Base-by-base conservation (phyloP, 805 yeast genomes). In the Zygosaccharomyces bailii region DNA sequence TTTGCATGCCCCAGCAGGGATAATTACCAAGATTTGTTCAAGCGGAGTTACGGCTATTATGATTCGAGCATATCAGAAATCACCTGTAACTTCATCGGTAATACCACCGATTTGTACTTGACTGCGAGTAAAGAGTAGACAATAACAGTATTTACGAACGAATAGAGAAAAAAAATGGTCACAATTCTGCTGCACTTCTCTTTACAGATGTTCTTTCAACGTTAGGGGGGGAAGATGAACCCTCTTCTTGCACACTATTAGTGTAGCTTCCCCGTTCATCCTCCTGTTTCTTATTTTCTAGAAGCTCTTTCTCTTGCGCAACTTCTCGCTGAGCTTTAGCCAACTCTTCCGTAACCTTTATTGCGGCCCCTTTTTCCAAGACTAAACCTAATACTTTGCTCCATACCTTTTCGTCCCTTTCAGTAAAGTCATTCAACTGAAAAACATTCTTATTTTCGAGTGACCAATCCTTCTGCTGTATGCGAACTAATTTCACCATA, bases 391-490 rank as follows among this genome's bases (percentile, higher is more conserved):
- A 66, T 0, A 80, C 88, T 9, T 72, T 72, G 1, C 80, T 80
- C 97, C 98, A 91, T 1, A 78, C 71, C 16, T 68, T 68, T 53
- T 82, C 85, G 37, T 74, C 76, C 23, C 75, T 68, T 1, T 78
- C 72, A 19, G 76, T 76, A 54, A 89, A 83, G 59, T 85, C 90
- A 33, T 71, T 75, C 27, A 86, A 44, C 24, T 75, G 75, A 59
- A 91, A 83, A 4, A 82, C 89, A 49, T 76, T 75, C 49, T 80
- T 79, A 49, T 76, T 76, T 1, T 78, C 82, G 35, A 91, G 65
- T 31, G 77, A 79, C 96, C 97, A 93, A 36, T 84, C 84, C 2
- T 87, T 87, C 65, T 95, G 99, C 44, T 76, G 72, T 7, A 69
- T 61, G 58, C 99, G 76, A 7, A 79, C 74, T 45, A 93, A 74